A percentile compares a stretch with the other conserved stretches of the same genome.
These are phyloP conservation scores for Cryphonectria japonica DNA, from an alignment of 2,329 filamentous ascomycete species.

Conservation along the genomic window DNA sequence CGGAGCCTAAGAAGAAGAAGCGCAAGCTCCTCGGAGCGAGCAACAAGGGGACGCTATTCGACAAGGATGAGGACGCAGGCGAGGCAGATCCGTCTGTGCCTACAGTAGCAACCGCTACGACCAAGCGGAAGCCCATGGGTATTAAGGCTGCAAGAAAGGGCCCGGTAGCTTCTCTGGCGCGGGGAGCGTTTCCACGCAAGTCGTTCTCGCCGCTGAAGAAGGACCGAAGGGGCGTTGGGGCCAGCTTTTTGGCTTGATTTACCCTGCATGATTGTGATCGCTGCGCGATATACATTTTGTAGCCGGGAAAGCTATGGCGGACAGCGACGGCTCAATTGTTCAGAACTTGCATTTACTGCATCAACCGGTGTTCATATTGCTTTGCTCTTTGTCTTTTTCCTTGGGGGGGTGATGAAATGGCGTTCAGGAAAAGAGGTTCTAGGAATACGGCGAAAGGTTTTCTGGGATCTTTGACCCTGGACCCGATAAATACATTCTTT, in stretches of 20 bases:
- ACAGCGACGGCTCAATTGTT: conserved; percentile 1
- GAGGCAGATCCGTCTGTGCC: conserved; percentile 42
- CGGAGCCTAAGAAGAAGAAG: conserved; percentile 66
- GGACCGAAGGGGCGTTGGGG: conserved; percentile 64
- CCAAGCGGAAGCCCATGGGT: conserved; percentile 33
- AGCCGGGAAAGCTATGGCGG: not conserved
- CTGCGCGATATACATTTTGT: conserved; percentile 1
- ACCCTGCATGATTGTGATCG: not conserved
- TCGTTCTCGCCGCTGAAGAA: conserved; percentile 75
- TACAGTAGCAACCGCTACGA: conserved; percentile 19
- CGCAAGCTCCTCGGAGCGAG: conserved; percentile 69
- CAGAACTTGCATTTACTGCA: conserved; percentile 21
- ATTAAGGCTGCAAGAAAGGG: conserved; percentile 29
- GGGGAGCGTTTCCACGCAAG: conserved; percentile 54
- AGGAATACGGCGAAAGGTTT: conserved; percentile 1
- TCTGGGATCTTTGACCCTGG: not conserved
- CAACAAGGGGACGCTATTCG: conserved; percentile 71
- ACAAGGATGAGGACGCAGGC: conserved; percentile 64
- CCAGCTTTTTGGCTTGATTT: conserved; percentile 60
- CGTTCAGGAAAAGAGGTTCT: conserved; percentile 15
- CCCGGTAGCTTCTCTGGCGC: conserved; percentile 35
- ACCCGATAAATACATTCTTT: not conserved
- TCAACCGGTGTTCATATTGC: conserved; percentile 18
- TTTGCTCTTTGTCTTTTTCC: conserved; percentile 5
- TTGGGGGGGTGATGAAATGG: not conserved